Base-by-base conservation (phyloP, 352 stramenopile species). In the Phytophthora cryptogea region DNA sequence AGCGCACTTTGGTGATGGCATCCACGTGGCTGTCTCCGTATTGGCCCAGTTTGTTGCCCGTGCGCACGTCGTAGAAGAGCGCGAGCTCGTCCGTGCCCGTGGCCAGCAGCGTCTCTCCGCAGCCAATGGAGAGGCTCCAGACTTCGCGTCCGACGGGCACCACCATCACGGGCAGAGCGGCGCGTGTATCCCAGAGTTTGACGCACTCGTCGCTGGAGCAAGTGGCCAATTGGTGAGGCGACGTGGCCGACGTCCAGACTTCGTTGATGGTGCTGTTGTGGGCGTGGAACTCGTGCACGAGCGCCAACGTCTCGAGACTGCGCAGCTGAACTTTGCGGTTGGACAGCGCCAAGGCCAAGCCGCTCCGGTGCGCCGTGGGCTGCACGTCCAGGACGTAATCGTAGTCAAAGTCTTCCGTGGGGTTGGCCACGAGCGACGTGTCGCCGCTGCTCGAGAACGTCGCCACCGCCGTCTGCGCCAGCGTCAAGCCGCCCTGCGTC, bases 11-110 rank as follows among this genome's bases (percentile, higher is more conserved):
- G 32, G 90, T 97, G 44, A 97, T 76, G 32, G 86, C 79, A 59
- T 97, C 89, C 20, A 93, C 82, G 69, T 97, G 88, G 64, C 86
- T 95, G 54, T 97, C 90, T 17, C 78, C 81, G 58, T 97, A 97
- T 37, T 85, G 76, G 5, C 88, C 84, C 3, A 96, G 70, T 52
- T 87, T 61, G 37, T 78, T 74, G 27, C 81, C 76, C 17, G 63
- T 90, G 37, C 87, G 85, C 33, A 91, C 68, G 62, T 96, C 87
- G 36, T 79, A 96, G 54, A 96, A 94, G 20, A 90, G 72, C 8
- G 80, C 87, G 40, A 76, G 72, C n/a, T 94, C 80, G 48, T 93
- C 80, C 1, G 86, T 93, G 16, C 83, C 85, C 0, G 68, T 70
- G 13, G 87, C 78, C 16, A 94, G 47, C 4, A 96, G 82, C 53